phyloP scores from a whole-genome alignment of 108 stramenopile species.

The Chaetoceros tenuissimus region DNA sequence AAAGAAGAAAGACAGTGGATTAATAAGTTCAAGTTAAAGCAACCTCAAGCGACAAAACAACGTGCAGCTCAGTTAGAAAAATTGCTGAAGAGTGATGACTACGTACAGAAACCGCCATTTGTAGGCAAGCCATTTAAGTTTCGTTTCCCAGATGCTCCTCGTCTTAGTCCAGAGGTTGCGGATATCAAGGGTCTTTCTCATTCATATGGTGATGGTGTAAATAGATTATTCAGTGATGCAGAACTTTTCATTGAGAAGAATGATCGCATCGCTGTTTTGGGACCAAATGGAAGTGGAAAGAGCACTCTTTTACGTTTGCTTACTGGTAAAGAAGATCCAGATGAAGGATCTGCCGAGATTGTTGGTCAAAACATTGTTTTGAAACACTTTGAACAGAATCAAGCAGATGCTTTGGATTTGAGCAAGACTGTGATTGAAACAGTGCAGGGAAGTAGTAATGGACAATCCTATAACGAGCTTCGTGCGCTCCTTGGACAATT shows the following conservation, averaged over 20 bases:
- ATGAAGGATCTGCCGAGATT: conserved; percentile 55
- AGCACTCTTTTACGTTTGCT: conserved; percentile 80
- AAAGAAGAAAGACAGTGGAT: conserved; percentile 91
- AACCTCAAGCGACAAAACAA: conserved; percentile 80
- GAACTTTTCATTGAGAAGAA: conserved; percentile 79
- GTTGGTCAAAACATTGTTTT: conserved; percentile 73
- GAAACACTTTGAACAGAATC: conserved; percentile 93
- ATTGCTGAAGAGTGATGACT: conserved; percentile 80
- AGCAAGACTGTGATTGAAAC: conserved; percentile 83
- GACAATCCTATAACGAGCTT: conserved; percentile 85
- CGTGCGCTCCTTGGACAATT: conserved; percentile 91
- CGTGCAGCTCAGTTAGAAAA: conserved; percentile 68
- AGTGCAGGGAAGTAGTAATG: conserved; percentile 63
- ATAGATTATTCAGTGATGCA: conserved; percentile 77
- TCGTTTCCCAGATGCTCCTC: conserved; percentile 93
- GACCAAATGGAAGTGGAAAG: conserved; percentile 78
- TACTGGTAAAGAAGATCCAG: conserved; percentile 69
- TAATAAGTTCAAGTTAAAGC: conserved; percentile 80
- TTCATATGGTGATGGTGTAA: conserved; percentile 74
- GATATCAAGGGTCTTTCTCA: conserved; percentile 65
- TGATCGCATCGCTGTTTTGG: conserved; percentile 90
- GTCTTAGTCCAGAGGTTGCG: conserved; percentile 81
- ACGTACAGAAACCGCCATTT: conserved; percentile 89
- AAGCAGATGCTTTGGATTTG: conserved; percentile 88
- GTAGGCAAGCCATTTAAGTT: conserved; percentile 86